Conservation (phyloP, 2,329 filamentous ascomycete species). For the Alternaria sp. region DNA sequence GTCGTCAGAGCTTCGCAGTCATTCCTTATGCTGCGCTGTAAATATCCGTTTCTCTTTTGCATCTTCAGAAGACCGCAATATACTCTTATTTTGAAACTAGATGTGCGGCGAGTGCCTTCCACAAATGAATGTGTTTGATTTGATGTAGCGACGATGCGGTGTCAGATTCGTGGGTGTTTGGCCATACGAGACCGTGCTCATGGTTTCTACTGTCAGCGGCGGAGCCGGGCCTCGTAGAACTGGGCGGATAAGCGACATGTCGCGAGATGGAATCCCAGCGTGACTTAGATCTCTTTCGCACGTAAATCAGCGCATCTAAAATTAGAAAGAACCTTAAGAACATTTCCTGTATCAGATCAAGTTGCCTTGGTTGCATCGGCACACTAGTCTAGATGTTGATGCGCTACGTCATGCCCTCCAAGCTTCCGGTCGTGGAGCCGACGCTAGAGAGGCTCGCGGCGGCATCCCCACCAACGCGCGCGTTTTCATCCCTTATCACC, state of each 20-base stretch:
- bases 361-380: neutral
- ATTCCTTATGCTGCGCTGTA: neutral
- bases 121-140: neutral
- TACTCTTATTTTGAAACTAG: neutral
- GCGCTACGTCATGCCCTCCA: neutral
- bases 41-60: neutral
- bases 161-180: neutral
- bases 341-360: neutral
- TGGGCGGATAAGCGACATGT: neutral
- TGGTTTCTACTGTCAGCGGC: neutral
- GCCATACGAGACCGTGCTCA: neutral
- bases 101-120: neutral
- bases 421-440: neutral
- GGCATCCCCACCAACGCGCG: neutral
- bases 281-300: neutral
- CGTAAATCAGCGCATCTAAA: neutral
- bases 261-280: neutral
- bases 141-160: neutral
- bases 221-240: neutral
- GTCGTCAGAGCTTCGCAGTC: neutral
- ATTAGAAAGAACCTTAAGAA: neutral
- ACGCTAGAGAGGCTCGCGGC: neutral
- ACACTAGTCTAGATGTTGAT: neutral
- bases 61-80: neutral
- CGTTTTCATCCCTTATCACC: neutral